Evolutionary conservation across 1,284 basidiomycete species (phyloP), one percentile per base, ranked within the genome.

Genomic region (Heliocybe sulcata): DNA sequence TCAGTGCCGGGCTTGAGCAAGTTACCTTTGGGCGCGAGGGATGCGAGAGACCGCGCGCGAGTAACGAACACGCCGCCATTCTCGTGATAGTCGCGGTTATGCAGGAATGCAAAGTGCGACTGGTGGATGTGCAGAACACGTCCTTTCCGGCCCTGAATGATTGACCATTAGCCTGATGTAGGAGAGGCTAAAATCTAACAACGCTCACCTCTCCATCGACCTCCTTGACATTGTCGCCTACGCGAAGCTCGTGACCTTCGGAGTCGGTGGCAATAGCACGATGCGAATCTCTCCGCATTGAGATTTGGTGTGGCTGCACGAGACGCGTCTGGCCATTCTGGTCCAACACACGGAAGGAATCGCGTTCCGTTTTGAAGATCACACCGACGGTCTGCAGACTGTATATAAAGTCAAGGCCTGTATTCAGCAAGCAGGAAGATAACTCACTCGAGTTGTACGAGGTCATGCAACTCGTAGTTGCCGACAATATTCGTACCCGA

Each of bases 291-390:
- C 88, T 82, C 16, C 92, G 84, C 82, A 94, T 92, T 12, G 90
- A 90, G 62, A 99, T 97, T 68, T 99, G 95, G 60, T 94, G 92
- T 8, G 95, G 93, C 64, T 90, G 88, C n/a, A 98, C 90, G 4
- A 90, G 77, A 20, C 93, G 88, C 23, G 92, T 81, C 70, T 91
- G 86, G 1, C 94, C 92, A 61, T 93, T 90, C 70, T 98, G 96
- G 67, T 99, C 96, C 50, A 99, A 80, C 0, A 99, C 90, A 56
- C 92, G 90, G 82, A 99, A 94, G 8, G 91, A 87, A 65, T 94
- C 92, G 19, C 93, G 86, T 69, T 99, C 97, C 2, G 96, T 95
- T 72, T 97, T 97, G 81, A 90, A 97, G 62, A 99, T 96, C 57
- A 99, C 94, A 67, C 94, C 96, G 25, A 94, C 92, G 1, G 95